Base-by-base conservation (phyloP, 768 basidiomycete genomes). In the Leccinum incarnatum region DNA sequence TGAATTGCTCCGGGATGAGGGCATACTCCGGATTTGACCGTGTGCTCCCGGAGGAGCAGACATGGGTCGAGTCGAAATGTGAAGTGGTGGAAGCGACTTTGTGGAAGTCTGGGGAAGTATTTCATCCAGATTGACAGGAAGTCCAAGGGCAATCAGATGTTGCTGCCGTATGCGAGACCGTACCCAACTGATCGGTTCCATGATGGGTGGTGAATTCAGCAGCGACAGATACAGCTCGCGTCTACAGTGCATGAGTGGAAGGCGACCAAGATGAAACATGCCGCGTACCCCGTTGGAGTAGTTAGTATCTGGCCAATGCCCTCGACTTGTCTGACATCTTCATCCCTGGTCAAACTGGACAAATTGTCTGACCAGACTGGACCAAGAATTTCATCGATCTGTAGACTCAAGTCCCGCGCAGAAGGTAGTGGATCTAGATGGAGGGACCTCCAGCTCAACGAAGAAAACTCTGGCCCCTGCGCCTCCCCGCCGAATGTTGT, bases 101-200 rank as follows among this genome's bases (percentile, higher is more conserved):
- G 82, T 81, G 59, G 78, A 83, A 8, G 81, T 78, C 50, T 81
- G 84, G 2, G 91, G 89, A 52, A 92, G 77, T 8, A 96, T 86
- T 76, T 98, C 95, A 69, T 98, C 95, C 6, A 98, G 79, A 69
- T 98, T 98, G 54, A 98, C 91, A 4, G 95, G 95, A 49, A 98
- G 88, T 23, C 95, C 95, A 25, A 98, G 84, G 12, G 92, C 76
- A 60, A 96, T 96, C 51, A 98, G 79, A 67, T 97, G 93, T 68
- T 94, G 93, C 51, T 94, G 79, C 56, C 95, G 84, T 69, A 93
- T 94, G 47, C 91, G 84, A 57, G 94, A 96, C 50, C 93, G 87
- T 53, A 87, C 95, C 95, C 95, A 98, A 66, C 92, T 95, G 54
- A 93, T 87, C n/a, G 91, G 88, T 69, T 89, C 86, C 48, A 83